Percentiles rank a stretch among this genome's conserved stretches.
Evolutionary conservation across 306 rosid genomes (phyloP).

Genomic region (Acacia confusa): DNA sequence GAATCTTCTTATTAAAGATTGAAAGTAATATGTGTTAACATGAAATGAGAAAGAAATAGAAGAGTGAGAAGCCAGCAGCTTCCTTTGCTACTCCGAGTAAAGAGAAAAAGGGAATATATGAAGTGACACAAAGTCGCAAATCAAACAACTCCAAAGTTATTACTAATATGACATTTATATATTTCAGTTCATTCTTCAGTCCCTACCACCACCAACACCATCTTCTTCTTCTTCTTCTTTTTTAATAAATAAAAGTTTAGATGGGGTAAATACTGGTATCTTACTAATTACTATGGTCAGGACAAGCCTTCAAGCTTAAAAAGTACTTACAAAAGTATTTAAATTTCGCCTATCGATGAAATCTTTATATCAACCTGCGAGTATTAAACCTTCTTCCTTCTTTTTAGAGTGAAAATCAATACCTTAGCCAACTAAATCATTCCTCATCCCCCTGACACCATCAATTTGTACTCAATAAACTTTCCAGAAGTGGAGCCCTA

Average conservation of each 20-base stretch:
- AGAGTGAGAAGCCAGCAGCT: slow-evolving; percentile 28
- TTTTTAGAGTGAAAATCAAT: too few species aligned
- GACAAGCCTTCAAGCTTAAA: too few species aligned
- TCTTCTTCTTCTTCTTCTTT: too few species aligned
- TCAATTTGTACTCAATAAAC: not conserved
- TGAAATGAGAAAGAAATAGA: slow-evolving; percentile 24
- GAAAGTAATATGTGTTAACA: not conserved
- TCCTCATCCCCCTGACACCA: too few species aligned
- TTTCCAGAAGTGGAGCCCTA: not conserved
- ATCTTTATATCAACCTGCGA: too few species aligned
- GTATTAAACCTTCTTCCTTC: too few species aligned
- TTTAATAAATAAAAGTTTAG: too few species aligned
- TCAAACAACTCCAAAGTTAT: not conserved
- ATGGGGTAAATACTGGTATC: too few species aligned
- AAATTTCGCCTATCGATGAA: too few species aligned
- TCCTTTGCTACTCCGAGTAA: slow-evolving; percentile 11
- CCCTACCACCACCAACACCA: slow-evolving; percentile 23
- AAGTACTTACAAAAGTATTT: too few species aligned
- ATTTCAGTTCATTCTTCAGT: slow-evolving; percentile 23
- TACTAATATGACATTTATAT: not conserved
- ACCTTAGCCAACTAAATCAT: too few species aligned
- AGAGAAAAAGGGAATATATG: not conserved
- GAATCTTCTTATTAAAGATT: slow-evolving; percentile 21
- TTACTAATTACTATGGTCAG: too few species aligned
- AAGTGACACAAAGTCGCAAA: slow-evolving; percentile 3